Percentiles rank a stretch among this genome's conserved stretches.
Conservation (phyloP, 441 rosid genomes). For the Populus hybrid region DNA sequence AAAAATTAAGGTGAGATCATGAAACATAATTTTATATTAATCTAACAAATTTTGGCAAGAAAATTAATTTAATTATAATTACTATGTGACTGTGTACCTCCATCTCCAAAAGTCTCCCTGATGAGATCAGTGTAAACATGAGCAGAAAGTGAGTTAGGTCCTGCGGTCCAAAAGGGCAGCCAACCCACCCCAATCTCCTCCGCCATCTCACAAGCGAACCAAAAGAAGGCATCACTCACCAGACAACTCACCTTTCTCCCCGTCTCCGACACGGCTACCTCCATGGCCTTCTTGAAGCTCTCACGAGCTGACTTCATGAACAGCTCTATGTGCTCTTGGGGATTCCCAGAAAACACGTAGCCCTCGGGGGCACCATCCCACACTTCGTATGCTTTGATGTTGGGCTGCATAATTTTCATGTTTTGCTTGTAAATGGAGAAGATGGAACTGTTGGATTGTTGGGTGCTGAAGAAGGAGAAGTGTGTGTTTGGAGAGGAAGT, state of each 20-base stretch:
- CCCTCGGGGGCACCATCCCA: constrained; percentile 45
- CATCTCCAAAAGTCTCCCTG: constrained; percentile 13
- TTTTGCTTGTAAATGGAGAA: constrained; percentile 9
- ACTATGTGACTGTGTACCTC: constrained; percentile 9
- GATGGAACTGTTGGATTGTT: constrained; percentile 29
- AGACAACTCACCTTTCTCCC: constrained; percentile 47
- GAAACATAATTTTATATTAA: too few relatives aligned
- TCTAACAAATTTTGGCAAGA: too few relatives aligned
- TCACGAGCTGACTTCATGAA: constrained; percentile 48
- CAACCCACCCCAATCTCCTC: constrained; percentile 33
- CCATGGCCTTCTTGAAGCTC: constrained; percentile 36
- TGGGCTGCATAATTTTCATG: background rate
- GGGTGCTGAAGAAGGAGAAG: constrained; percentile 48
- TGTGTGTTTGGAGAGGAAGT: constrained; percentile 19
- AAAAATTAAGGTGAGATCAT: too few relatives aligned
- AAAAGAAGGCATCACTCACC: constrained; percentile 49
- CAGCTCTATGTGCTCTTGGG: constrained; percentile 47
- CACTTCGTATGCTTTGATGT: constrained; percentile 36
- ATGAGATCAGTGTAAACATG: constrained; percentile 36
- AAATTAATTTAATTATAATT: too few relatives aligned
- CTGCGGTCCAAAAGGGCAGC: constrained; percentile 41
- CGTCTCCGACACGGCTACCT: constrained; percentile 36
- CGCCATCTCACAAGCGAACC: constrained; percentile 45
- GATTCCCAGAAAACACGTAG: constrained; percentile 36
- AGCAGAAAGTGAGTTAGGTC: constrained; percentile 34